A percentile compares a stretch with the other conserved stretches of the same genome.
phyloP scores from a whole-genome alignment of 805 yeast genomes.

The Cyberlindnera americana region DNA sequence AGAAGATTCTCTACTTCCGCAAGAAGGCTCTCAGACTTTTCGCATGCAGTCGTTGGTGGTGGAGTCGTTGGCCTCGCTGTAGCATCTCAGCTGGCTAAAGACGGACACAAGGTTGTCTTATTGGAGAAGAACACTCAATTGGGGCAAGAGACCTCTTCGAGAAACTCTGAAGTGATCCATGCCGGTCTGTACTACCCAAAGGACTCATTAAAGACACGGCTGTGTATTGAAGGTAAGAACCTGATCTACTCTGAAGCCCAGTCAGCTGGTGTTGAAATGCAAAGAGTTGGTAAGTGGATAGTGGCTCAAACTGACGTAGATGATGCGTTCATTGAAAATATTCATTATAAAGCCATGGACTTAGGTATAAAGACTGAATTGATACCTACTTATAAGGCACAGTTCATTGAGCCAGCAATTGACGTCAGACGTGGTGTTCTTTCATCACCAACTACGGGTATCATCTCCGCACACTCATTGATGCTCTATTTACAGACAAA shows the following conservation, averaged over 20 bases:
- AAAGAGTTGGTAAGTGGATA: constrained; percentile 77
- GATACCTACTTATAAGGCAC: constrained; percentile 43
- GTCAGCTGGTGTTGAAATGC: constrained; percentile 51
- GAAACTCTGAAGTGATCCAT: constrained; percentile 91
- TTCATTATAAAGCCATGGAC: constrained; percentile 46
- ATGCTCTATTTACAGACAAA: constrained; percentile 54
- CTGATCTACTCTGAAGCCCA: constrained; percentile 50
- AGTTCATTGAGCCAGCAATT: constrained; percentile 60
- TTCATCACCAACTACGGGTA: constrained; percentile 81
- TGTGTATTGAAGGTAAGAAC: constrained; percentile 75
- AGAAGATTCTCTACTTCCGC: constrained; percentile 18
- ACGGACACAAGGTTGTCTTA: constrained; percentile 49
- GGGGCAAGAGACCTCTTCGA: constrained; percentile 82
- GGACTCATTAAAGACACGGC: constrained; percentile 57
- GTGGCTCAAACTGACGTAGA: constrained; percentile 77
- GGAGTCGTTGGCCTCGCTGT: constrained; percentile 84
- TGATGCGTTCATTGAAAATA: constrained; percentile 49
- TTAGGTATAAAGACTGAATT: constrained; percentile 60
- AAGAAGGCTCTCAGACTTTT: constrained; percentile 41
- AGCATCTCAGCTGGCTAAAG: constrained; percentile 60
- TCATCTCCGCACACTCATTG: constrained; percentile 74
- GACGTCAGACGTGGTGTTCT: constrained; percentile 58
- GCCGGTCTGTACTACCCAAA: constrained; percentile 84
- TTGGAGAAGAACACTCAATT: constrained; percentile 62
- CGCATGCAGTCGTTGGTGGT: constrained; percentile 77